Base-by-base conservation (phyloP, 2,329 filamentous ascomycete genomes). In the Colletotrichum australisinense region DNA sequence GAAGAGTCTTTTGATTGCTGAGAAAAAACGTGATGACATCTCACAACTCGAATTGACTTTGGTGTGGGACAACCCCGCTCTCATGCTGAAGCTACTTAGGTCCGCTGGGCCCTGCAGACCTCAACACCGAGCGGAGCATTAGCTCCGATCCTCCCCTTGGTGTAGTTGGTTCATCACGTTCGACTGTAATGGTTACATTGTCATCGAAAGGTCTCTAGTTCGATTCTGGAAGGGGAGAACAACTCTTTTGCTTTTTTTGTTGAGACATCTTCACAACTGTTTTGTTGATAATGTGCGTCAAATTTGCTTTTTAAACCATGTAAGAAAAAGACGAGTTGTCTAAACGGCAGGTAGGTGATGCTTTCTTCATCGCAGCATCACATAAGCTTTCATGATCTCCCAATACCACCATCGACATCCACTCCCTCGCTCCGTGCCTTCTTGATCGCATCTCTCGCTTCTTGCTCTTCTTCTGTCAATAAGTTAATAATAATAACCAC, bases 391-490 rank as follows among this genome's bases (percentile, higher is more conserved):
- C 60, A 60, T 12, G 19, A 22, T 14, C 72, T 68, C 1, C 73
- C 74, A 22, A 65, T 53, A 2, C 73, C 74, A 2, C 76, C 77
- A 46, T 76, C 77, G 4, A 77, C 75, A 60, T 78, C 75, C 6
- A 66, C 30, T 1, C 77, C 77, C 1, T 64, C 69, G 28, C 63
- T 57, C 38, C 76, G 71, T 14, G 68, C 67, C 46, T 74, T 59
- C 67, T 77, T 75, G 26, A 78, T 53, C 7, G 59, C 71, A n/a
- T 78, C 65, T 7, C 77, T 75, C 2, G 77, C 77, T 19, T 46
- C 59, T 4, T 76, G 74, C 59, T 78, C 24, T 67, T 38, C 35
- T 78, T 78, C 72, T 78, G 32, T 5, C 1, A 11, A 3, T 16
- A 11, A 7, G 12, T 77, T 32, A 77, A 58, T 32, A 30, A 4